Evolutionary conservation across 192 early-diverging fungal genomes (phyloP).

Genomic region (Podila minutissima): DNA sequence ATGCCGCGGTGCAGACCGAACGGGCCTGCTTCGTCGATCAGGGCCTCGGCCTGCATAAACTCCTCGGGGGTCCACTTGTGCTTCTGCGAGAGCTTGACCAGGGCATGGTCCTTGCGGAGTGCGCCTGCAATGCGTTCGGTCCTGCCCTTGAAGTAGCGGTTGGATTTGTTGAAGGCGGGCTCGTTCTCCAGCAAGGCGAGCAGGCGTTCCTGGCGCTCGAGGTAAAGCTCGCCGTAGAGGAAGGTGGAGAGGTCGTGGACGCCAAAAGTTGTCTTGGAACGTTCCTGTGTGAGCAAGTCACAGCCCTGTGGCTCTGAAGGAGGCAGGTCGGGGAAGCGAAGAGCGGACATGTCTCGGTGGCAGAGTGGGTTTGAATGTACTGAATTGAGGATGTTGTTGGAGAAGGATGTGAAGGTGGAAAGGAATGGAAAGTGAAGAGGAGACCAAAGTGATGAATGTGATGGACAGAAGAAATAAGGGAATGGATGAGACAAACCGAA

Average conservation of each 20-base stretch:
- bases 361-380: not conserved
- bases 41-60: conserved; percentile 53
- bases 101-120: conserved; percentile 68
- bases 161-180: conserved; percentile 76
- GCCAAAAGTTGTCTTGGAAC: conserved; percentile 70
- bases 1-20: conserved; percentile 79
- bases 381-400: too few relatives aligned
- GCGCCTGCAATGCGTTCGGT: conserved; percentile 71
- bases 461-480: conserved; percentile 2
- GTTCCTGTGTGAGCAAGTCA: conserved; percentile 68
- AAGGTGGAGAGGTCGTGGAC: conserved; percentile 71
- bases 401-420: not conserved
- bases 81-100: conserved; percentile 64
- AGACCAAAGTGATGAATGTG: not conserved
- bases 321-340: conserved; percentile 43
- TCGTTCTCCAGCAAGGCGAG: conserved; percentile 69
- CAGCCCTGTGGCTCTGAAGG: conserved; percentile 58
- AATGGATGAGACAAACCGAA: not conserved
- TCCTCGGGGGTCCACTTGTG: conserved; percentile 62
- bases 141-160: conserved; percentile 76
- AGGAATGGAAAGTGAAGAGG: not conserved
- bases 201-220: conserved; percentile 64
- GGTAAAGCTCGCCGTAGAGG: conserved; percentile 69
- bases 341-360: conserved; percentile 26
- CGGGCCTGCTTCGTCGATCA: conserved; percentile 63